Evolutionary conservation across 2,329 filamentous ascomycete genomes (phyloP), one percentile per base, ranked within the genome.

Genomic region (Coleophoma crateriformis): DNA sequence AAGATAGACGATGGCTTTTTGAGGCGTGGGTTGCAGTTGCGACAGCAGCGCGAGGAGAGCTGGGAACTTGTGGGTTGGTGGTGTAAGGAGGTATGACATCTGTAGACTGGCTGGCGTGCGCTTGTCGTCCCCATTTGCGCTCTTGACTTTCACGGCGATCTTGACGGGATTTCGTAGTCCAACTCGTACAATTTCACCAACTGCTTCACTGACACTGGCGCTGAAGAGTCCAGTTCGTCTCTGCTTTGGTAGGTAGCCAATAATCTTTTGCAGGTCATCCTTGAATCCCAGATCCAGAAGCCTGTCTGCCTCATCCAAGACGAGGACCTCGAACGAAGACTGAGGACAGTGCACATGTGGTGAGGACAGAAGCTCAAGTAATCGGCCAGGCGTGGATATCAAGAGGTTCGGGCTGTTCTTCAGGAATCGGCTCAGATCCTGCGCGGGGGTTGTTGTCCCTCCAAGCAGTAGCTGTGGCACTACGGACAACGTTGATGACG

Each of bases 201-300:
- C 88, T 2, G 94, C 94, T 64, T 97, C 94, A 60, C 87, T 94
- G n/a, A 99, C 88, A 61, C 88, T 95, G 12, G 94, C 94, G 62
- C 90, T 96, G 70, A 97, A 99, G 0, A 99, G 73, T 0, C 94
- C 94, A 0, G 94, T 99, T 45, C 94, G 80, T 46, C 94, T 78
- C 66, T 99, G 94, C 64, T 99, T 99, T 0, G 94, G 94, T 6
- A 99, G 71, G 14, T 87, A 80, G 0, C 82, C 81, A 19, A 99
- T 72, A 38, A 97, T 96, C 49, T 83, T 88, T 58, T 94, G 89
- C 27, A 99, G 70, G 58, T 96, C 90, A 49, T 88, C 85, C 67
- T 95, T 94, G 70, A 99, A 97, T 6, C 95, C 94, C 19, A 97
- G 77, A 68, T 99, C 94, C 11, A 99, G 75, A 22, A 99, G 73